Evolutionary conservation across 164 flowering plant species (phyloP).

Genomic region (Vitis cinerea): DNA sequence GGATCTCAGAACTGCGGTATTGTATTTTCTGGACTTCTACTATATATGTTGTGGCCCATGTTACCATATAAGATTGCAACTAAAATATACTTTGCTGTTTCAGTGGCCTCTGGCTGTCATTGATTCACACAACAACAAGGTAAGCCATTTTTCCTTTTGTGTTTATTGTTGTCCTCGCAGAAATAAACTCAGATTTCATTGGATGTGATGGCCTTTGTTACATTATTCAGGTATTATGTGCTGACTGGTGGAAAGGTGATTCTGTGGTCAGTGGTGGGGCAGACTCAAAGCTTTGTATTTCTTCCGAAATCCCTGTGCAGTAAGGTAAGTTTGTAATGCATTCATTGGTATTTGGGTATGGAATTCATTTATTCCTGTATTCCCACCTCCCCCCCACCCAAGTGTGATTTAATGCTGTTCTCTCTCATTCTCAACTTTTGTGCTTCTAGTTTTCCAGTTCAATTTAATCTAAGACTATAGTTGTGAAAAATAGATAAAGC

Average conservation of each 20-base stretch:
- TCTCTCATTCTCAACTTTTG: not conserved
- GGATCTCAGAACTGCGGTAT: constrained; percentile 97
- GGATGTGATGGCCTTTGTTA: not conserved
- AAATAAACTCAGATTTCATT: not conserved
- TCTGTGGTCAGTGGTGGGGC: constrained; percentile 85
- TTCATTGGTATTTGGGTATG: not conserved
- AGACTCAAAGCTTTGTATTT: constrained; percentile 76
- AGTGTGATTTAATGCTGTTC: not conserved
- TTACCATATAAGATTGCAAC: not conserved
- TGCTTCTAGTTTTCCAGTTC: not conserved
- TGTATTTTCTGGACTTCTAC: constrained; percentile 4
- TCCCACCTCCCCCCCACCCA: not conserved
- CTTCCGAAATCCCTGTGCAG: constrained; percentile 52
- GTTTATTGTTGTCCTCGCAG: not conserved
- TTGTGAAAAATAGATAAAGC: no score
- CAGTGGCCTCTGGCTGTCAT: constrained; percentile 90
- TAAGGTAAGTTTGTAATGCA: constrained; percentile 26
- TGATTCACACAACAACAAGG: constrained; percentile 86
- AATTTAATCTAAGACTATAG: not conserved
- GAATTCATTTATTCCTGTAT: not conserved
- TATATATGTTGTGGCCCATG: no score
- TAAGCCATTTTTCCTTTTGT: constrained; percentile 15
- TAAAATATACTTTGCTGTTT: constrained; percentile 22
- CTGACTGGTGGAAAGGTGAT: constrained; percentile 96
- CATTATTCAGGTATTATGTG: constrained; percentile 69